These are phyloP conservation scores for Agrostemma githago DNA, from an alignment of 148 eudicot genomes.

Conservation along the genomic window DNA sequence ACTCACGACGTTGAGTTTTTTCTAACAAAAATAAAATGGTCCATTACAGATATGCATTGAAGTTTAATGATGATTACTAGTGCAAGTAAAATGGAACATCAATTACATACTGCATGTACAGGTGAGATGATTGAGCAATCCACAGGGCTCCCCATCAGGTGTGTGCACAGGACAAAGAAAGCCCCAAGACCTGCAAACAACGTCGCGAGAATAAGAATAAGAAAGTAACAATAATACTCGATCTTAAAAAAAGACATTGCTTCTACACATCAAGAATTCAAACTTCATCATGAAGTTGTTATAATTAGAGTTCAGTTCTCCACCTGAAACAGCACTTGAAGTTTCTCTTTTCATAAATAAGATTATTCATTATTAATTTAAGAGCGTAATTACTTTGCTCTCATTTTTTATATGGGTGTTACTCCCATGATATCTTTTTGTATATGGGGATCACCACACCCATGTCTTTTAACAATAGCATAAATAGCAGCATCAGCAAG, in stretches of 20 bases:
- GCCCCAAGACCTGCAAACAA: constrained; percentile 80
- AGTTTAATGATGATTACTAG: background rate
- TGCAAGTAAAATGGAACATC: background rate
- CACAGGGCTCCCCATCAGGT: constrained; percentile 98
- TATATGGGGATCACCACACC: background rate
- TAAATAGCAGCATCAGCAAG: background rate
- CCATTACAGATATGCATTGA: background rate
- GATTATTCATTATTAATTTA: background rate
- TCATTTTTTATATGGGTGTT: background rate
- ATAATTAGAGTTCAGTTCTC: background rate
- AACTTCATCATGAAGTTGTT: background rate
- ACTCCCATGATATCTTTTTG: background rate
- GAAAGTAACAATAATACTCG: background rate
- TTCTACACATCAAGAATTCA: too few species aligned
- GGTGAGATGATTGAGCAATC: constrained; percentile 86
- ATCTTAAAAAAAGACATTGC: too few species aligned
- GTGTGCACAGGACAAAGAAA: constrained; percentile 99
- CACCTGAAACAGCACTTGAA: background rate
- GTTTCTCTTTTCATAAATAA: too few species aligned
- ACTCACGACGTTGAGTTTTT: background rate
- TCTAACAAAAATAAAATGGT: background rate
- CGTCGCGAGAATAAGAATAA: background rate
- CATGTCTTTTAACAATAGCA: background rate
- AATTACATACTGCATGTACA: constrained; percentile 69
- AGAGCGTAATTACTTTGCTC: background rate